Base-by-base conservation (phyloP, 352 stramenopile species). In the Blastocystis sp. region DNA sequence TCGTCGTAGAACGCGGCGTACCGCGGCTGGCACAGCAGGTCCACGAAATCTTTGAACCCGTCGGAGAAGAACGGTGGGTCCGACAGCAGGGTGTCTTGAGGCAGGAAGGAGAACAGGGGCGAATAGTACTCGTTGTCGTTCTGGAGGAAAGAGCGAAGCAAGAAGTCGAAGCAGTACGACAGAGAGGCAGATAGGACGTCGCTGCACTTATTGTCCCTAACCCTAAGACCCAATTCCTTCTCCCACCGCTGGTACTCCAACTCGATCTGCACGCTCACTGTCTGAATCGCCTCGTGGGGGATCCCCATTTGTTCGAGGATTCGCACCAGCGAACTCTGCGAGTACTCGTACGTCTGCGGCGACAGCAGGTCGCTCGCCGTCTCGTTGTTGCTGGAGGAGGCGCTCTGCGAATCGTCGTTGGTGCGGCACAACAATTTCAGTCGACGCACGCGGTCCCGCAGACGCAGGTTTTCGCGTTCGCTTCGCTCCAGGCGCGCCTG, bases 231-330 rank as follows among this genome's bases (percentile, higher is more conserved):
- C 31, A 3, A 41, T 39, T 1, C 24, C 0, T 29, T 29, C 3
- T 1, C 31, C 61, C 35, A 85, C 74, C 55, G 65, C 55, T 85
- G 74, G 60, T 85, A 85, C 51, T 85, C 74, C 51, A 85, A 39
- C n/a, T 85, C 74, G 26, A 85, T 69, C 35, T 85, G 45, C 12
- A 85, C 55, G 2, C 4, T n/a, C 51, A 85, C 74, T 21, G 26
- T 35, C 26, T 85, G 19, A 16, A 67, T 41, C 6, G 59, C 31
- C 4, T 69, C 33, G 2, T 3, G 2, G n/a, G 55, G 45, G 70
- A 85, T 45, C 21, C 55, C 74, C 51, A 85, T 69, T 21, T 31
- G 10, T n/a, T 67, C 21, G 26, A 85, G 24, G n/a, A 85, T 29
- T 1, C 35, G n/a, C 26, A 59, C n/a, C 3, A 85, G 74, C 31